Conservation (phyloP, 208 protist species). For the Acanthamoeba lenticulata region DNA sequence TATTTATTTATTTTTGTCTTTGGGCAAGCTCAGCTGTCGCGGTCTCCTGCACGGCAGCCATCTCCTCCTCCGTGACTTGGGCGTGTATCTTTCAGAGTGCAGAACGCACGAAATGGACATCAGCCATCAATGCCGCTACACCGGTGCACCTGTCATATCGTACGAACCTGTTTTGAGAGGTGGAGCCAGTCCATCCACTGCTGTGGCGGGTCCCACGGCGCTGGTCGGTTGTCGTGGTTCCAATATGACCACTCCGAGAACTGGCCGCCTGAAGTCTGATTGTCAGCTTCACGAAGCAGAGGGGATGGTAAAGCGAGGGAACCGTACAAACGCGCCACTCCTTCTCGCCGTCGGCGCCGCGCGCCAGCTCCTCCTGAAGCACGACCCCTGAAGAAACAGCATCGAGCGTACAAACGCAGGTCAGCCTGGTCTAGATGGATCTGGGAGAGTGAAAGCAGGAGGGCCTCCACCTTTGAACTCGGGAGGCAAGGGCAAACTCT, state of each 20-base stretch:
- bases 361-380: background rate
- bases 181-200: constrained; percentile 24
- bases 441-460: background rate
- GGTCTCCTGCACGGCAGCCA: background rate
- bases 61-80: constrained; percentile 15
- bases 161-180: background rate
- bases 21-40: background rate
- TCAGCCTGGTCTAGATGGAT: background rate
- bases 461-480: background rate
- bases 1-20: background rate
- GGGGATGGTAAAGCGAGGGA: background rate
- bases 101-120: background rate
- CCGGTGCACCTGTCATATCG: background rate
- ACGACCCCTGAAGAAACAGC: background rate
- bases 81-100: background rate
- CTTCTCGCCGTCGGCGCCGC: background rate
- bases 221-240: background rate
- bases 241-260: background rate
- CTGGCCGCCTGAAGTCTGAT: background rate
- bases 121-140: background rate
- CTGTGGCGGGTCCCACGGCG: background rate
- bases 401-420: background rate
- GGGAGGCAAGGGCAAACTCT: background rate
- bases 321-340: background rate
- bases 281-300: background rate